phyloP scores from a whole-genome alignment of 129 eudicot species.

The Tanacetum coccineum region DNA sequence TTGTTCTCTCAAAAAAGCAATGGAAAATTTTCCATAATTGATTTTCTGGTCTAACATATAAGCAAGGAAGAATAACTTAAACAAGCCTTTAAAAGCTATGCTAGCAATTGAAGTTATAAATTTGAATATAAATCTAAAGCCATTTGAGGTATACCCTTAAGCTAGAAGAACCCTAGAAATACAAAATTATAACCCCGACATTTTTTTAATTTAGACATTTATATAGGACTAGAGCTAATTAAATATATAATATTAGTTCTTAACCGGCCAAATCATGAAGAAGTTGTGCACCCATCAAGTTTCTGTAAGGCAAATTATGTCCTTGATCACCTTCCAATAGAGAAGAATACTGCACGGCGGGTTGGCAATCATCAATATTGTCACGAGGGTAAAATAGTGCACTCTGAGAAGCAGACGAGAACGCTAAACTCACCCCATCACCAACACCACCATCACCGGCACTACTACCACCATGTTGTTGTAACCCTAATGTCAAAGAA shows the following conservation, averaged over 20 bases:
- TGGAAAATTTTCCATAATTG: slow-evolving; percentile 15
- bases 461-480: slow-evolving; percentile 55
- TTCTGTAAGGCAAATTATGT: slow-evolving; percentile 82
- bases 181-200: slow-evolving; percentile 17
- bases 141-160: slow-evolving; percentile 31
- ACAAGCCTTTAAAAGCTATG: slow-evolving; percentile 16
- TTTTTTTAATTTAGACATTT: slow-evolving; percentile 18
- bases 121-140: slow-evolving; percentile 26
- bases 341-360: slow-evolving; percentile 60
- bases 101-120: slow-evolving; percentile 26
- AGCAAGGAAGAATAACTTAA: slow-evolving; percentile 4
- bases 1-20: slow-evolving; percentile 17
- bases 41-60: slow-evolving; percentile 9
- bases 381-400: slow-evolving; percentile 73
- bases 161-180: slow-evolving; percentile 21
- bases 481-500: slow-evolving; percentile 89
- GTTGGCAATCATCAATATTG: slow-evolving; percentile 62
- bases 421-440: slow-evolving; percentile 65
- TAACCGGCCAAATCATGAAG: slow-evolving; percentile 91
- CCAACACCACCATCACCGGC: slow-evolving; percentile 10
- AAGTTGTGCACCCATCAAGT: slow-evolving; percentile 95
- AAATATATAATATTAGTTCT: slow-evolving; percentile 15
- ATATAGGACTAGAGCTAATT: slow-evolving; percentile 19
- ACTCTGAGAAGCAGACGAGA: slow-evolving; percentile 57
- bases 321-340: slow-evolving; percentile 71